Percentiles rank a stretch among this genome's conserved stretches.
Evolutionary conservation across 176 grass and related monocot genomes (phyloP).

Genomic region (Tuctoria greenei): DNA sequence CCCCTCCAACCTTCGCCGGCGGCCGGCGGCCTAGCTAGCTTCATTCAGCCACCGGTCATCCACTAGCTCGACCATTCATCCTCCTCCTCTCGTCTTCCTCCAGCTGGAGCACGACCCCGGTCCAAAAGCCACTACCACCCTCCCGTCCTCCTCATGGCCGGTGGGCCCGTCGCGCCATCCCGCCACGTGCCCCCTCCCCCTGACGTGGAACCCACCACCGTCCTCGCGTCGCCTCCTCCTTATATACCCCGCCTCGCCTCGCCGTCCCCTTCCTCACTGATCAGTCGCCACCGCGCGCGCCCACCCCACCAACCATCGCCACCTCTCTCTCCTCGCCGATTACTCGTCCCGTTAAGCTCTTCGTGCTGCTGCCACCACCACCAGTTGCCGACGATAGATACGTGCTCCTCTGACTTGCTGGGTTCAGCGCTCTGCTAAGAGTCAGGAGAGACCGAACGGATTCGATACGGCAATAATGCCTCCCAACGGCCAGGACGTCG

Average conservation of each 20-base stretch:
- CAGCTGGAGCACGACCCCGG: not conserved
- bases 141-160: not conserved
- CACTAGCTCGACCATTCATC: not conserved
- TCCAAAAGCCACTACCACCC: slow-evolving; percentile 1
- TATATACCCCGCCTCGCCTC: slow-evolving; percentile 40
- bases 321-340: not conserved
- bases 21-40: too few relatives aligned
- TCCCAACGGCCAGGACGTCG: slow-evolving; percentile 52
- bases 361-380: too few relatives aligned
- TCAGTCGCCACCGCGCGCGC: not conserved
- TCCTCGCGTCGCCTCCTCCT: not conserved
- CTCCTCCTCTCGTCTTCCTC: not conserved
- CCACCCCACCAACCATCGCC: not conserved
- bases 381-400: too few relatives aligned
- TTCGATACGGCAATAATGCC: slow-evolving; percentile 39
- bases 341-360: not conserved
- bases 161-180: slow-evolving; percentile 7
- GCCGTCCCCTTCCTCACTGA: slow-evolving; percentile 4
- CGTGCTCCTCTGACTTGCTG: too few relatives aligned
- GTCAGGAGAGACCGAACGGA: too few relatives aligned
- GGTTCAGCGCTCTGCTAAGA: too few relatives aligned
- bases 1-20: too few relatives aligned
- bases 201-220: slow-evolving; percentile 62
- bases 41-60: not conserved
- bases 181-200: slow-evolving; percentile 59